A percentile compares a stretch with the other conserved stretches of the same genome.
Evolutionary conservation across 2,329 filamentous ascomycete genomes (phyloP).

Genomic region (Penicillium janthinellum): DNA sequence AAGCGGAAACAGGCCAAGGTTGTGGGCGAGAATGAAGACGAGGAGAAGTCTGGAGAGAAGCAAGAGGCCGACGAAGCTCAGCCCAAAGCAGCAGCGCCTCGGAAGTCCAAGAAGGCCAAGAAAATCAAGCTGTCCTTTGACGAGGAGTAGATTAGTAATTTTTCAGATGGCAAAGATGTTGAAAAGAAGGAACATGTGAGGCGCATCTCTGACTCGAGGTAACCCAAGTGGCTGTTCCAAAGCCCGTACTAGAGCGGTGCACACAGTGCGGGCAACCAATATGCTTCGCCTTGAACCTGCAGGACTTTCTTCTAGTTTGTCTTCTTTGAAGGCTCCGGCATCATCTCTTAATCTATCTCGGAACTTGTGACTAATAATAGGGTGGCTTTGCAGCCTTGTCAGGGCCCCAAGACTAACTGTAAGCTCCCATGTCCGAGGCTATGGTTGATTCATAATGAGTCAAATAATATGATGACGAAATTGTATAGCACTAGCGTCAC

Average conservation of each 20-base stretch:
- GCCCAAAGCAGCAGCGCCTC: constrained; percentile 26
- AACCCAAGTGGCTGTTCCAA: not conserved
- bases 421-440: not conserved
- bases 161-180: not conserved
- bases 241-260: too few relatives aligned
- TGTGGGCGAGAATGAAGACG: constrained; percentile 38
- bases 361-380: too few relatives aligned
- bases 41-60: constrained; percentile 20
- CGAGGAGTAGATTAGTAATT: constrained; percentile 29
- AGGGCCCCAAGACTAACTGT: too few relatives aligned
- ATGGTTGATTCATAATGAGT: constrained; percentile 23
- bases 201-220: not conserved
- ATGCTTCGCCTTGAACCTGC: too few relatives aligned
- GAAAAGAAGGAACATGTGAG: not conserved
- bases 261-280: too few relatives aligned
- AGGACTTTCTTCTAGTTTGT: too few relatives aligned
- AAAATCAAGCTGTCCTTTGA: constrained; percentile 52
- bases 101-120: constrained; percentile 47
- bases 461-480: constrained; percentile 12
- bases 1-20: constrained; percentile 48
- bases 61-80: constrained; percentile 24
- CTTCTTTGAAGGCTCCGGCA: too few relatives aligned
- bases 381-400: too few relatives aligned
- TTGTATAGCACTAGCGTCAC: constrained; percentile 7
- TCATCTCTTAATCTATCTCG: too few relatives aligned